Conservation (phyloP, 2,329 filamentous ascomycete species). For the Cordyceps tenuipes region DNA sequence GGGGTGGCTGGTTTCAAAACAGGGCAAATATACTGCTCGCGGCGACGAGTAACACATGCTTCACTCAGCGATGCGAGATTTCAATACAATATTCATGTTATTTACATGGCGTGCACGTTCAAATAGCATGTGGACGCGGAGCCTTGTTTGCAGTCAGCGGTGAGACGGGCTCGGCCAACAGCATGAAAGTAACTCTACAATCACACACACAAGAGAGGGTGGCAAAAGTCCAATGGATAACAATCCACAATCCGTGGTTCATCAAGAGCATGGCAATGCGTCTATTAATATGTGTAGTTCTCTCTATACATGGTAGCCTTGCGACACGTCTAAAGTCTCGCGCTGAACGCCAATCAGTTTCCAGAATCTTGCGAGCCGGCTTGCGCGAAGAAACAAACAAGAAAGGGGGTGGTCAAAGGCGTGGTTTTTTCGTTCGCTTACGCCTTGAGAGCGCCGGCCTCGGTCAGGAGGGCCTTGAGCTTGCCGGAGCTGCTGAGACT, state of each 20-base stretch:
- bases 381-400: constrained; percentile 2
- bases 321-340: constrained; percentile 1
- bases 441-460: constrained; percentile 34
- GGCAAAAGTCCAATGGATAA: not conserved
- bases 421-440: constrained; percentile 22
- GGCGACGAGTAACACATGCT: not conserved
- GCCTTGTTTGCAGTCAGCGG: no score
- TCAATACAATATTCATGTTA: not conserved
- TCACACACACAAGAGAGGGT: no score
- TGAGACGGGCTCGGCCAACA: no score
- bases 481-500: constrained; percentile 40
- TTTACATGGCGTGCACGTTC: not conserved
- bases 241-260: not conserved
- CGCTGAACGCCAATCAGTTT: constrained; percentile 7
- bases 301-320: not conserved
- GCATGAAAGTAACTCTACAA: no score
- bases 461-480: constrained; percentile 33
- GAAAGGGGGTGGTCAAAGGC: constrained; percentile 7
- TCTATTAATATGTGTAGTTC: not conserved
- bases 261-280: constrained; percentile 13
- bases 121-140: not conserved
- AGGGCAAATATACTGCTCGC: not conserved
- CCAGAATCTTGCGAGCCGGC: not conserved
- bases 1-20: not conserved
- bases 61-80: constrained; percentile 2